Percentiles rank a stretch among this genome's conserved stretches.
phyloP scores from a whole-genome alignment of 2,329 filamentous ascomycete genomes.

The Aspergillus sp. region DNA sequence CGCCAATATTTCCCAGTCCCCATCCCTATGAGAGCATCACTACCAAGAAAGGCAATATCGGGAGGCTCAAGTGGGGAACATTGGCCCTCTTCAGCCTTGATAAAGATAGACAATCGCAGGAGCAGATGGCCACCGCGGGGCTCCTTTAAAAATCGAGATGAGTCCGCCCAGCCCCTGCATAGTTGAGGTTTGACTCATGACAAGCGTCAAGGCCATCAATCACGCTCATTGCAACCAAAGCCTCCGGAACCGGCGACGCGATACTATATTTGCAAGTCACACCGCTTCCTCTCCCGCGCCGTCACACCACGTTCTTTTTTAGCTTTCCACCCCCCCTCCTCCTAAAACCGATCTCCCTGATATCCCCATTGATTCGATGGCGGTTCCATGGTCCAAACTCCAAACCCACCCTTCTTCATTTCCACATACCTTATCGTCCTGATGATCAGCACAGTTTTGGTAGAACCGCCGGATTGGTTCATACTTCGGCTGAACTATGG shows the following conservation, averaged over 20 bases:
- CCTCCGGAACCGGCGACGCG: conserved; percentile 12
- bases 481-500: conserved; percentile 2
- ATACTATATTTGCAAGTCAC: conserved; percentile 19
- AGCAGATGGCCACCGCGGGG: conserved; percentile 26
- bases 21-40: conserved; percentile 7
- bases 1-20: neutral
- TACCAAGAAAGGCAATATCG: conserved; percentile 15
- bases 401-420: conserved; percentile 5
- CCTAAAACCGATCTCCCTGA: conserved; percentile 11
- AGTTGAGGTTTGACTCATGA: neutral
- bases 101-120: conserved; percentile 1
- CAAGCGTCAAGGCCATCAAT: neutral
- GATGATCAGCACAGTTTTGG: conserved; percentile 6
- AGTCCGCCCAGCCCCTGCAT: neutral
- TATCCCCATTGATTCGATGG: conserved; percentile 1
- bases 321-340: conserved; percentile 10
- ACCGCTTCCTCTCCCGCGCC: conserved; percentile 21
- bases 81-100: conserved; percentile 14
- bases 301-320: conserved; percentile 23
- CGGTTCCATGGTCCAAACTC: conserved; percentile 2
- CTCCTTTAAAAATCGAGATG: neutral
- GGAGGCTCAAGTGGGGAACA: conserved; percentile 23
- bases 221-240: neutral
- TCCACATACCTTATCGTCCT: conserved; percentile 4
- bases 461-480: conserved; percentile 8